Conservation (phyloP, 2,329 filamentous ascomycete genomes). For the Pezicula radicicola region DNA sequence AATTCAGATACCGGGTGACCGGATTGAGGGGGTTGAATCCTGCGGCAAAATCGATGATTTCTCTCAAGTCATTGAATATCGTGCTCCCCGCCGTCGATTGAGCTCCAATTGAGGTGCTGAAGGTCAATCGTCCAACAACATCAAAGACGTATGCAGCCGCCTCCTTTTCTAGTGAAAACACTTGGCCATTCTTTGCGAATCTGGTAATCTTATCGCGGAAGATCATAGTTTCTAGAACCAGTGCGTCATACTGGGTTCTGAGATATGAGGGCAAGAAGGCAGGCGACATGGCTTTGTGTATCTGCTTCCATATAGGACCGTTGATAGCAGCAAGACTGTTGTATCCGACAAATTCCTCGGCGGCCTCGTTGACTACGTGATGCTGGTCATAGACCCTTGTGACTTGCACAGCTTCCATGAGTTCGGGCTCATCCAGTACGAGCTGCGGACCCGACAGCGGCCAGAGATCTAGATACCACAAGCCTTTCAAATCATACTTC, state of each 20-base stretch:
- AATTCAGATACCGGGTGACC: too few species aligned
- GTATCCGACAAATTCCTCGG: constrained; percentile 8
- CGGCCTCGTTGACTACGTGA: too few species aligned
- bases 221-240: constrained; percentile 15
- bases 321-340: constrained; percentile 10
- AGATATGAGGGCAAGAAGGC: constrained; percentile 11
- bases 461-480: constrained; percentile 19
- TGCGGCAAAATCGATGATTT: constrained; percentile 1
- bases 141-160: constrained; percentile 12
- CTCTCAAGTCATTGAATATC: constrained; percentile 5
- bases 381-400: too few species aligned
- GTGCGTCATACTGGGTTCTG: constrained; percentile 7
- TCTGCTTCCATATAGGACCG: too few species aligned
- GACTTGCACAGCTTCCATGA: constrained; percentile 9
- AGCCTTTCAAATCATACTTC: constrained; percentile 11
- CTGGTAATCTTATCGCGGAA: constrained; percentile 14
- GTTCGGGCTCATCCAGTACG: constrained; percentile 11
- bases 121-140: constrained; percentile 12
- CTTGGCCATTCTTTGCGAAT: constrained; percentile 7
- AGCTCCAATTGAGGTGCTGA: constrained; percentile 9
- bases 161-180: constrained; percentile 9
- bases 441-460: constrained; percentile 10
- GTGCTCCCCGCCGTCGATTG: constrained; percentile 9
- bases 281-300: too few species aligned
- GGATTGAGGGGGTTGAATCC: too few species aligned